Base-by-base conservation (phyloP, 2,329 filamentous ascomycete species). In the Hirsutella minnesotensis region DNA sequence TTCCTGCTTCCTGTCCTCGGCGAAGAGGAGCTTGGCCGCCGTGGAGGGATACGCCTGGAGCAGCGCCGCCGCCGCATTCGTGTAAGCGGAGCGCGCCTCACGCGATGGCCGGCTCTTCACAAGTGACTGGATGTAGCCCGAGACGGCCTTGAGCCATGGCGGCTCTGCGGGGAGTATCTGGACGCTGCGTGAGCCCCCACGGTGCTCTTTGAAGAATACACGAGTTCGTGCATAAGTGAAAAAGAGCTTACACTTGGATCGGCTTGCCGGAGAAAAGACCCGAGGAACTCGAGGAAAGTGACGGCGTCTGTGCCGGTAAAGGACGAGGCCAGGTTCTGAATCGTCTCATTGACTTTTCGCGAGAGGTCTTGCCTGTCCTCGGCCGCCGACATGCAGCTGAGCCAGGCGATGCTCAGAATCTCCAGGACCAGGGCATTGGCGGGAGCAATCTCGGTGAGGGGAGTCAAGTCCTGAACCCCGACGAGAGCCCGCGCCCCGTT, bases 291-390 rank as follows among this genome's bases (percentile, higher is more conserved):
- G 3, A 82, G 60, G 3, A 82, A 61, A 0, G 74, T 80, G 4
- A 77, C 72, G 4, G 68, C 75, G 53, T 81, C 76, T 9, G 77
- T 81, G 10, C 69, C 70, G 31, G 65, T 70, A 52, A 79, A 82
- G 0, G 69, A 68, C 8, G 69, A 62, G 7, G 73, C 63, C 3
- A 81, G 63, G 9, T 55, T 57, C 30, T 66, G 63, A 4, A 81
- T 60, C 3, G 65, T 65, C 12, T 53, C 46, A 47, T 75, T 64
- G 35, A 82, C 65, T 46, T 67, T 69, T 10, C 42, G 38, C 30
- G 53, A 49, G 30, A 70, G 45, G 20, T 46, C 31, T n/a, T 45
- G 31, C 42, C 51, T 54, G 48, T 66, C 59, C 42, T 58, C 48
- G 2, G 53, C 24, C 5, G 39, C 39, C 15, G 60, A 48, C 58